Evolutionary conservation across 75 land plant species (phyloP).

Genomic region (Adiantum capillusveneris): DNA sequence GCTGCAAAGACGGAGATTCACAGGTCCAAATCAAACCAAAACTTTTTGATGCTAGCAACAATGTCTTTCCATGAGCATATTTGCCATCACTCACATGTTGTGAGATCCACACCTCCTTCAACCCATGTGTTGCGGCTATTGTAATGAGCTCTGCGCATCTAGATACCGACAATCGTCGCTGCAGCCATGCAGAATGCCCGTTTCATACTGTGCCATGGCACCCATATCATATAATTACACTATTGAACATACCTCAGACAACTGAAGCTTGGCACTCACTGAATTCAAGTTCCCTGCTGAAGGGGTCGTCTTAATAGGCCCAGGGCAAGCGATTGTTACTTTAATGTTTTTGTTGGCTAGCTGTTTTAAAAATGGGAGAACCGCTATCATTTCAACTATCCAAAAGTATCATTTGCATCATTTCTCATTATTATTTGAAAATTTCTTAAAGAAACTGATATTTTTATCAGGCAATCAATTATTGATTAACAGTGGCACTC

Average conservation of each 20-base stretch:
- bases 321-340: constrained; percentile 84
- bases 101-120: constrained; percentile 88
- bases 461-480: too few species aligned
- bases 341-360: constrained; percentile 60
- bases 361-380: constrained; percentile 18
- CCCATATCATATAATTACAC: neutral
- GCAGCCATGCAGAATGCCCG: neutral
- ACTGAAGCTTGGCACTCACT: neutral
- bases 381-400: too few species aligned
- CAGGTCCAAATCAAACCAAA: too few species aligned
- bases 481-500: too few species aligned
- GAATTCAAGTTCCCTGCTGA: neutral
- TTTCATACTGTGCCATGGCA: neutral
- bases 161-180: constrained; percentile 52
- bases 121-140: constrained; percentile 65
- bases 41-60: too few species aligned
- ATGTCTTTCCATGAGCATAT: too few species aligned
- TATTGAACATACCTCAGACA: neutral
- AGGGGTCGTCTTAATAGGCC: constrained; percentile 60
- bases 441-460: too few species aligned
- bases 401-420: too few species aligned
- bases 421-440: too few species aligned
- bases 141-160: constrained; percentile 78
- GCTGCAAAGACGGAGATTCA: constrained; percentile 3
- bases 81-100: constrained; percentile 39